phyloP scores from a whole-genome alignment of 805 yeast species.

The Peterozyma toletana region DNA sequence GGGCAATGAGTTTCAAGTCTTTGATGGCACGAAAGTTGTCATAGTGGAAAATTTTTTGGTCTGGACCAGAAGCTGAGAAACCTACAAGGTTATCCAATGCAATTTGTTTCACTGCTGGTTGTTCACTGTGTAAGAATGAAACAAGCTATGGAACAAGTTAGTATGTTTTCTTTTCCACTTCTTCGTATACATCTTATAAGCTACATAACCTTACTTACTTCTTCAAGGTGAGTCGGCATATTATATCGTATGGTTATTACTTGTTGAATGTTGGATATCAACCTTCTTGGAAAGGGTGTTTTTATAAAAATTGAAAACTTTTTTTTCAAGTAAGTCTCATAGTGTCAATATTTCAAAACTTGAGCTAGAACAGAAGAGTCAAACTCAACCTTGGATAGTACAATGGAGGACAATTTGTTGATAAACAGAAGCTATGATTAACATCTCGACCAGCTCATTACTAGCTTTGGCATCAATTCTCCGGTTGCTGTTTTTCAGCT shows the following conservation, averaged over 20 bases:
- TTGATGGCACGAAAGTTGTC: conserved; percentile 64
- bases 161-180: neutral
- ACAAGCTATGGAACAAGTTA: conserved; percentile 39
- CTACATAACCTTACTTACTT: conserved; percentile 22
- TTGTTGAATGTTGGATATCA: neutral
- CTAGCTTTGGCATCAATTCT: conserved; percentile 16
- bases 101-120: conserved; percentile 70
- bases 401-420: no score
- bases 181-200: neutral
- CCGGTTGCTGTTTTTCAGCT: conserved; percentile 60
- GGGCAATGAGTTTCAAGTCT: conserved; percentile 58
- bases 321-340: neutral
- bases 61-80: conserved; percentile 64
- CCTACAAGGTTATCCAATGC: conserved; percentile 84
- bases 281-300: neutral
- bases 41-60: conserved; percentile 57
- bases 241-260: neutral
- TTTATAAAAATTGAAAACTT: neutral
- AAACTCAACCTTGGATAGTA: neutral
- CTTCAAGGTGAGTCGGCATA: conserved; percentile 49
- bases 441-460: neutral
- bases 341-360: neutral
- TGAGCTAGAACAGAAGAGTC: neutral
- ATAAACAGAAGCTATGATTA: neutral
- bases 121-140: conserved; percentile 73